These are phyloP conservation scores for Emergomyces orientalis DNA, from an alignment of 2,329 filamentous ascomycete genomes.

Conservation along the genomic window DNA sequence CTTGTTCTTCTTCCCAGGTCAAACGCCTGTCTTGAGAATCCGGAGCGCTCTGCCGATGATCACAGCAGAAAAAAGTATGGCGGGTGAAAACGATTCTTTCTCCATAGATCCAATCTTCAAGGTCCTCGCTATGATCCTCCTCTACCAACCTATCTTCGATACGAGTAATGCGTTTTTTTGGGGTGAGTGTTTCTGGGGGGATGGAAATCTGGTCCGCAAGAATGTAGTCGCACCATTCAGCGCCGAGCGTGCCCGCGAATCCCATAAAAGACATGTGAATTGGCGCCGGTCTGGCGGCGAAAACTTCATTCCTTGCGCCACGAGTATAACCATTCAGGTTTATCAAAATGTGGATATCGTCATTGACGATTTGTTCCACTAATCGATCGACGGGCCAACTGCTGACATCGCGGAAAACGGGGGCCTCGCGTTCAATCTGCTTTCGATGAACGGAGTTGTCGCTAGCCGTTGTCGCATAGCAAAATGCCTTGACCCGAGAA, in stretches of 20 bases:
- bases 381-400: constrained; percentile 76
- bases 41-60: constrained; percentile 82
- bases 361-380: constrained; percentile 73
- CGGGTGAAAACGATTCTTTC: constrained; percentile 94
- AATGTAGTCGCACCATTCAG: constrained; percentile 98
- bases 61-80: constrained; percentile 96
- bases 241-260: constrained; percentile 88
- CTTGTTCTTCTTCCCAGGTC: constrained; percentile 76
- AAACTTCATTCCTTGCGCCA: constrained; percentile 93
- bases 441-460: constrained; percentile 81
- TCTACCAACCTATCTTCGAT: constrained; percentile 58
- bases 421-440: constrained; percentile 88
- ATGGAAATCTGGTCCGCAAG: constrained; percentile 83
- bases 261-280: constrained; percentile 99
- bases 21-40: constrained; percentile 58
- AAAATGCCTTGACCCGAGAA: constrained; percentile 68
- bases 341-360: constrained; percentile 87
- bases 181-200: constrained; percentile 69
- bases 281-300: constrained; percentile 85
- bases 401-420: constrained; percentile 82
- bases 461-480: constrained; percentile 88
- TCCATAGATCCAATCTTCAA: constrained; percentile 83
- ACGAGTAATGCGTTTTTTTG: constrained; percentile 64
- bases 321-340: constrained; percentile 98
- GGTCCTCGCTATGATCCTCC: constrained; percentile 57